phyloP scores from a whole-genome alignment of 345 rosid species.

The Gossypium longicalyx region DNA sequence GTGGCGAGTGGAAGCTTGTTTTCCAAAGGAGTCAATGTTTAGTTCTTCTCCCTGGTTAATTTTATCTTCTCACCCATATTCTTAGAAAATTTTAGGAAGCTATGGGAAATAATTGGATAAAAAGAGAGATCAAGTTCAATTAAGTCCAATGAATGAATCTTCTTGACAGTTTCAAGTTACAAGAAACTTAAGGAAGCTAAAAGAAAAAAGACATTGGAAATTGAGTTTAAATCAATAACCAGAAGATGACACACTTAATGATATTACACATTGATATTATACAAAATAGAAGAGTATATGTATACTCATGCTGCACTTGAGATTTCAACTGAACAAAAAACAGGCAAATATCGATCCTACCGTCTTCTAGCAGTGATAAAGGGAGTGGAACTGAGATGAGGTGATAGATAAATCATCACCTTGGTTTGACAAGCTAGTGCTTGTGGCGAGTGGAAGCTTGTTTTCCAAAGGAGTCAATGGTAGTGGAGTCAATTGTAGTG shows the following conservation, averaged over 20 bases:
- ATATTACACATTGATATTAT: background rate
- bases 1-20: slow-evolving; percentile 45
- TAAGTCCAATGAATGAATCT: background rate
- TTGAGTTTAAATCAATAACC: slow-evolving; percentile 1
- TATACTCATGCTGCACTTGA: background rate
- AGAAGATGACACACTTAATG: background rate
- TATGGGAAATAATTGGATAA: slow-evolving; percentile 42
- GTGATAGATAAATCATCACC: slow-evolving; percentile 35
- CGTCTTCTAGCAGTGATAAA: slow-evolving; percentile 47
- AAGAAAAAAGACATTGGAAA: background rate
- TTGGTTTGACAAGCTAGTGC: slow-evolving; percentile 28
- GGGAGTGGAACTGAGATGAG: slow-evolving; percentile 57
- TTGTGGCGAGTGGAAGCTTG: slow-evolving; percentile 39
- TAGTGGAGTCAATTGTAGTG: slow-evolving; percentile 29
- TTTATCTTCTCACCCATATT: no score
- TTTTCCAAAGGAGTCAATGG: slow-evolving; percentile 59
- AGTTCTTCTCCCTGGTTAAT: no score
- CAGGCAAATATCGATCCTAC: slow-evolving; percentile 6
- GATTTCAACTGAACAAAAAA: background rate
- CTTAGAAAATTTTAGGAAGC: background rate
- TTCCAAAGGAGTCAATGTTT: slow-evolving; percentile 53
- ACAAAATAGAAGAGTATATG: background rate
- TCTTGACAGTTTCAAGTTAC: background rate
- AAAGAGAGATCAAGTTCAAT: background rate
- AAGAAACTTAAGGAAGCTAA: background rate